Evolutionary conservation across 2,329 filamentous ascomycete genomes (phyloP).

Genomic region (Trichoderma semiorbis): DNA sequence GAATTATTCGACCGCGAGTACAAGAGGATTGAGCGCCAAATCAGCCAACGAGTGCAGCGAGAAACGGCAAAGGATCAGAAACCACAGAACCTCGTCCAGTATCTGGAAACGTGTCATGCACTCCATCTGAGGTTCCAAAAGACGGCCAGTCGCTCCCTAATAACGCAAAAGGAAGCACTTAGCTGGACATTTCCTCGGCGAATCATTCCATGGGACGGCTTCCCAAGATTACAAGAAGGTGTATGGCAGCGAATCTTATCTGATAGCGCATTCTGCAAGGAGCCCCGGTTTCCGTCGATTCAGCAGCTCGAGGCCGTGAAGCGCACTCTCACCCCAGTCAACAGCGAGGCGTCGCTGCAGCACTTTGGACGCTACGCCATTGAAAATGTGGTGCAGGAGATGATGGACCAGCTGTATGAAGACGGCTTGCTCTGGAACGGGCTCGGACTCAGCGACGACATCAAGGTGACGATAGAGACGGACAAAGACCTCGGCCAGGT

Average conservation of each 20-base stretch:
- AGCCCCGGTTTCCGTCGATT: slow-evolving; percentile 30
- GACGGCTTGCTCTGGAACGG: slow-evolving; percentile 27
- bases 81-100: not conserved
- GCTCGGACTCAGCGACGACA: slow-evolving; percentile 32
- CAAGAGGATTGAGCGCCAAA: not conserved
- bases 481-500: slow-evolving; percentile 13
- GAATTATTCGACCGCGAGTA: slow-evolving; percentile 1
- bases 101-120: not conserved
- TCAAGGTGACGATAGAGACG: slow-evolving; percentile 21
- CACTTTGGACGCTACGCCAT: slow-evolving; percentile 34
- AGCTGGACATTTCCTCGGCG: slow-evolving; percentile 10
- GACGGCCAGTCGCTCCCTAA: not conserved
- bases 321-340: slow-evolving; percentile 31
- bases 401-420: slow-evolving; percentile 29
- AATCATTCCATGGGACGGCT: not conserved
- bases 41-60: not conserved
- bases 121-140: not conserved
- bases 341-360: slow-evolving; percentile 34
- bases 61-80: not conserved
- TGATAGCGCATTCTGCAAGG: slow-evolving; percentile 25
- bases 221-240: not conserved
- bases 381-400: slow-evolving; percentile 34
- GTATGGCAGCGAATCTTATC: not conserved
- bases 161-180: not conserved
- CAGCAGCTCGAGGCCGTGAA: slow-evolving; percentile 34